Evolutionary conservation across 371 early-diverging fungal species (phyloP).

Genomic region (Circinella minor): DNA sequence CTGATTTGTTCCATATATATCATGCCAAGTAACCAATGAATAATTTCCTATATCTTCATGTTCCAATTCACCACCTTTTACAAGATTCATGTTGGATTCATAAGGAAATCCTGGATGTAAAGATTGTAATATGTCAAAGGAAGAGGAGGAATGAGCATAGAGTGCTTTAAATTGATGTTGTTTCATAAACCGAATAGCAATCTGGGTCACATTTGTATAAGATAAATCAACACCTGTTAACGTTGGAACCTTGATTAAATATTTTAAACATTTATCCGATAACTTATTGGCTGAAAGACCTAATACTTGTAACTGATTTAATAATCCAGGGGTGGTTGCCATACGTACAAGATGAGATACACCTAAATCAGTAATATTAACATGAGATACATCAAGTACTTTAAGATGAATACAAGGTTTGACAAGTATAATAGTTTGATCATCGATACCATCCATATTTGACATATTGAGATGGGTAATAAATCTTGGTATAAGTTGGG

Average conservation of each 20-base stretch:
- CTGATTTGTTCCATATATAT: not conserved
- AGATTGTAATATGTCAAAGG: too few species aligned
- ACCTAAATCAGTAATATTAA: not conserved
- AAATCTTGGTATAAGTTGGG: slow-evolving; percentile 3
- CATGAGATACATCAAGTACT: slow-evolving; percentile 13
- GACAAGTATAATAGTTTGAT: slow-evolving; percentile 1
- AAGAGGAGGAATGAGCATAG: not conserved
- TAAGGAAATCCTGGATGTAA: too few species aligned
- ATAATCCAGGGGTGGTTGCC: not conserved
- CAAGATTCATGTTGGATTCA: too few species aligned
- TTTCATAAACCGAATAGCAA: not conserved
- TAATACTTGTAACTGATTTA: not conserved
- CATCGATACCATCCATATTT: not conserved
- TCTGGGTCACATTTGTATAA: not conserved
- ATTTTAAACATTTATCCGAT: not conserved
- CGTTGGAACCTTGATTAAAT: not conserved
- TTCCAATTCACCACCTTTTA: too few species aligned
- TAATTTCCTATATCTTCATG: too few species aligned
- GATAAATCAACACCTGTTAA: not conserved
- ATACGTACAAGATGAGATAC: not conserved
- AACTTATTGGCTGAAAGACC: not conserved
- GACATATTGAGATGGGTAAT: slow-evolving; percentile 13
- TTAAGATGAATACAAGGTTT: slow-evolving; percentile 4
- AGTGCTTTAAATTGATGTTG: not conserved
- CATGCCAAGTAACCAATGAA: not conserved